Percentiles rank a stretch among this genome's conserved stretches.
Conservation (phyloP, 2,329 filamentous ascomycete species). For the Pseudopithomyces chartarum region DNA sequence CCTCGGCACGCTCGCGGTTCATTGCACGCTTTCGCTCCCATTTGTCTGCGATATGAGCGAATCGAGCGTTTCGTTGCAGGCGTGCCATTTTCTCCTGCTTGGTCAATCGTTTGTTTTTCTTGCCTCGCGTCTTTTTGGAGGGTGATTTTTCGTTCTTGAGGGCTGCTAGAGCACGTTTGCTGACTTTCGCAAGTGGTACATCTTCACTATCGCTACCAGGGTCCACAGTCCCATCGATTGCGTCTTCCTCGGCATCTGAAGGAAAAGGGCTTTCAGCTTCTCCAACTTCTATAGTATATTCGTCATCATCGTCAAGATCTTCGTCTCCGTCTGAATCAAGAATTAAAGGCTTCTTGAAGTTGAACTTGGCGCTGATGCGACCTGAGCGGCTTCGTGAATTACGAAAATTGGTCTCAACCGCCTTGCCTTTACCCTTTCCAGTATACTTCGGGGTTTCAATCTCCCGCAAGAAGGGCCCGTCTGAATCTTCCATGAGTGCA, state of each 20-base stretch:
- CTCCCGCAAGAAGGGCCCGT: slow-evolving; percentile 10
- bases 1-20: slow-evolving; percentile 69
- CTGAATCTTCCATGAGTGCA: slow-evolving; percentile 9
- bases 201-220: slow-evolving; percentile 32
- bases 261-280: slow-evolving; percentile 16
- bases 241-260: slow-evolving; percentile 21
- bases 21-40: slow-evolving; percentile 55
- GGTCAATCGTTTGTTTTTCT: slow-evolving; percentile 33
- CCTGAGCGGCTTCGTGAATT: slow-evolving; percentile 22
- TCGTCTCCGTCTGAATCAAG: slow-evolving; percentile 20
- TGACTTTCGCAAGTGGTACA: slow-evolving; percentile 26
- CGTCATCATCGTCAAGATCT: slow-evolving; percentile 32
- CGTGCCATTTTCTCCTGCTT: slow-evolving; percentile 26
- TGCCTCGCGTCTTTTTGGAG: slow-evolving; percentile 14
- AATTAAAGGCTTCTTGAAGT: slow-evolving; percentile 20
- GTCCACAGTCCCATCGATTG: slow-evolving; percentile 7
- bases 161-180: slow-evolving; percentile 23
- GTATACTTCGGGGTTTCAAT: slow-evolving; percentile 18
- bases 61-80: slow-evolving; percentile 25
- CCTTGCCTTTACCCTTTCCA: slow-evolving; percentile 33
- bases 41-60: slow-evolving; percentile 42
- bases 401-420: slow-evolving; percentile 19
- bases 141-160: slow-evolving; percentile 12
- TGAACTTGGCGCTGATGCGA: slow-evolving; percentile 28
- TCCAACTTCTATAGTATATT: slow-evolving; percentile 31